These are phyloP conservation scores for Fusarium luffae DNA, from an alignment of 2,329 filamentous ascomycete genomes.

Conservation along the genomic window DNA sequence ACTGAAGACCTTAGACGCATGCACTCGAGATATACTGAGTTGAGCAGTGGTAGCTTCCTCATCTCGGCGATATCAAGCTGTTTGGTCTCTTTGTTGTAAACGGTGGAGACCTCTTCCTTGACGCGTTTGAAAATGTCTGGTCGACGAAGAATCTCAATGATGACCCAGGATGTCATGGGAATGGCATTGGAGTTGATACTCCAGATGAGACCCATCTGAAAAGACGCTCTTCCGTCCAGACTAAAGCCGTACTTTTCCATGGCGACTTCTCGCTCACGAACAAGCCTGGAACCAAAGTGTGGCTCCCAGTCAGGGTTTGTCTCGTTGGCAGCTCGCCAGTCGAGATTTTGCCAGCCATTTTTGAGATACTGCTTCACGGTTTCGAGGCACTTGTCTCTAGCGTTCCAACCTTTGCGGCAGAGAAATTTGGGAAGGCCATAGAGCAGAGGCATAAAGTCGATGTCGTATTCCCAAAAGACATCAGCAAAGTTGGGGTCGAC, in stretches of 20 bases:
- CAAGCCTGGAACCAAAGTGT: slow-evolving; percentile 40
- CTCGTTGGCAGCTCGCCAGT: slow-evolving; percentile 22
- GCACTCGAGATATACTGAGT: slow-evolving; percentile 39
- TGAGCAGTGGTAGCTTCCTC: slow-evolving; percentile 33
- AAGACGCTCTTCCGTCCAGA: slow-evolving; percentile 37
- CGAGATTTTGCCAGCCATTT: slow-evolving; percentile 23
- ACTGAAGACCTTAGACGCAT: slow-evolving; percentile 39
- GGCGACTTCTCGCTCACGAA: slow-evolving; percentile 38
- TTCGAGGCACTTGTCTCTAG: slow-evolving; percentile 35
- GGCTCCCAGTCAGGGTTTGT: slow-evolving; percentile 34
- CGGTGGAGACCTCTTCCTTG: slow-evolving; percentile 21
- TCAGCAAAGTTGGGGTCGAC: slow-evolving; percentile 33
- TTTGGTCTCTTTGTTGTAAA: slow-evolving; percentile 5
- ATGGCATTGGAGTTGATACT: slow-evolving; percentile 44
- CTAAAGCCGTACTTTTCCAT: slow-evolving; percentile 41
- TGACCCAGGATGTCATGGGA: slow-evolving; percentile 40
- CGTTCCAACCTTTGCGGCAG: slow-evolving; percentile 36
- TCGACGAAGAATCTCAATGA: slow-evolving; percentile 38
- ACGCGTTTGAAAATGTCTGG: slow-evolving; percentile 34
- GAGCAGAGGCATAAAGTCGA: slow-evolving; percentile 40
- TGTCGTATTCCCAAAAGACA: slow-evolving; percentile 39
- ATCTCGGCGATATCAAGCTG: slow-evolving; percentile 28
- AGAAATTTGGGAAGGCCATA: slow-evolving; percentile 39
- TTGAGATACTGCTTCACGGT: slow-evolving; percentile 28
- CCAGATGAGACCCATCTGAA: slow-evolving; percentile 43